These are phyloP conservation scores for Malus fusca DNA, from an alignment of 306 rosid species.

Conservation along the genomic window DNA sequence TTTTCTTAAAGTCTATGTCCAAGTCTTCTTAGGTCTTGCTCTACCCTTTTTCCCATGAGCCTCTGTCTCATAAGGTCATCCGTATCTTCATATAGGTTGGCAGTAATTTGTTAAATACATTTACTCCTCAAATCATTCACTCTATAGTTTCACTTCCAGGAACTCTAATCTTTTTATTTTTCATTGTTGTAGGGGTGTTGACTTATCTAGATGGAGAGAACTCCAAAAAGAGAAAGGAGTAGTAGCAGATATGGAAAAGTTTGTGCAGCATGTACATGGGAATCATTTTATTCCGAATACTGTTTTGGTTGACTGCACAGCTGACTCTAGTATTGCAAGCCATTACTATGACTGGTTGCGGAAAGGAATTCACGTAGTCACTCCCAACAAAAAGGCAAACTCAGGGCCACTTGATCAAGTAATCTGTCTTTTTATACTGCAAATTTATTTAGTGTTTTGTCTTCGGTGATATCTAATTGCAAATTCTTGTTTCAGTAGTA, in stretches of 20 bases:
- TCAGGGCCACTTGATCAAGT: constrained; percentile 99
- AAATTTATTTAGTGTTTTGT: not conserved
- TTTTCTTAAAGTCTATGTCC: no score
- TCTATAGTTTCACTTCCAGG: constrained; percentile 1
- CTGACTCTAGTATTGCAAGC: constrained; percentile 74
- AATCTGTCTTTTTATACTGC: not conserved
- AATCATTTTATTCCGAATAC: constrained; percentile 97
- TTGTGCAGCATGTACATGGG: constrained; percentile 73
- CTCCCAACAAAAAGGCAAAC: constrained; percentile 95
- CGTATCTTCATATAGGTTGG: not conserved
- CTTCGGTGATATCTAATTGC: not conserved
- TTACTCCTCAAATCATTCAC: not conserved
- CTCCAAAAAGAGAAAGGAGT: constrained; percentile 56
- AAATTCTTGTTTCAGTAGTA: not conserved
- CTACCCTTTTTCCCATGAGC: no score
- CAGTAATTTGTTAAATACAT: not conserved
- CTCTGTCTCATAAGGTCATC: no score
- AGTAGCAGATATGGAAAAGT: constrained; percentile 62
- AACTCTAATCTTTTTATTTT: not conserved
- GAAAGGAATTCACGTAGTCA: constrained; percentile 87
- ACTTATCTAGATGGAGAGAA: constrained; percentile 77
- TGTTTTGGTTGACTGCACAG: constrained; percentile 91
- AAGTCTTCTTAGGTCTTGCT: no score
- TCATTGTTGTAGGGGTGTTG: constrained; percentile 57
- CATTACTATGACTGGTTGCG: constrained; percentile 83